Conservation (phyloP, 1,284 basidiomycete species). For the Melanopsichium pennsylvanicum region DNA sequence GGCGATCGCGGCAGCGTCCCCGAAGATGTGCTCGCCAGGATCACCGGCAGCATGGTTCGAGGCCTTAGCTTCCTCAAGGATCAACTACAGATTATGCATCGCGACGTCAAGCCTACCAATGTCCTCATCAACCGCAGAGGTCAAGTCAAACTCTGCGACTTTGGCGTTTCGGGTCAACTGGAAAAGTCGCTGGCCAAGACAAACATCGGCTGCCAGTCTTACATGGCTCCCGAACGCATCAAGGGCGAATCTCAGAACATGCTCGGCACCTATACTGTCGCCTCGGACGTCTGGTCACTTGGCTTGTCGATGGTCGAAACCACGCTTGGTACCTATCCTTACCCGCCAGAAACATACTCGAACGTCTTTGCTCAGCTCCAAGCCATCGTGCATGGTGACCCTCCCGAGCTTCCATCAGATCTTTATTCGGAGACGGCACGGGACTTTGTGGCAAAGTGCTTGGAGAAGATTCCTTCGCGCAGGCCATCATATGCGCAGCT, state of each 20-base stretch:
- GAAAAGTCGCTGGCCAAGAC: conserved; percentile 97
- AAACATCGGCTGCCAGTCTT: conserved; percentile 97
- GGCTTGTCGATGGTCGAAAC: conserved; percentile 94
- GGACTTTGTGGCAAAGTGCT: conserved; percentile 62
- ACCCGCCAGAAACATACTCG: conserved; percentile 96
- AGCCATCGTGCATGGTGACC: conserved; percentile 92
- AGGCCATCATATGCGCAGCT: conserved; percentile 86
- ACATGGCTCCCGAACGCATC: conserved; percentile 98
- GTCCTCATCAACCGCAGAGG: conserved; percentile 89
- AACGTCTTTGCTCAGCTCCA: conserved; percentile 96
- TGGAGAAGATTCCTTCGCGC: conserved; percentile 69
- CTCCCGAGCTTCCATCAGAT: conserved; percentile 78
- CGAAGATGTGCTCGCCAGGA: conserved; percentile 83
- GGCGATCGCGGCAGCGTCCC: conserved; percentile 71
- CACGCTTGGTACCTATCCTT: conserved; percentile 89
- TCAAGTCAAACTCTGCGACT: conserved; percentile 93
- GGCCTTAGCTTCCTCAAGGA: conserved; percentile 96
- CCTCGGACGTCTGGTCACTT: conserved; percentile 98
- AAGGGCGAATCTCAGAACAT: conserved; percentile 89
- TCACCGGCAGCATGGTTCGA: conserved; percentile 83
- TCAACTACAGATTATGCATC: conserved; percentile 93
- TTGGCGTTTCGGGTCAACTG: conserved; percentile 95
- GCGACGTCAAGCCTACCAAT: conserved; percentile 98
- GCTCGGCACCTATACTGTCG: conserved; percentile 89
- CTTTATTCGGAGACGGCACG: conserved; percentile 63